Evolutionary conservation across 305 asterid genomes (phyloP), one percentile per base, ranked within the genome.

Genomic region (Fraxinus platypoda): DNA sequence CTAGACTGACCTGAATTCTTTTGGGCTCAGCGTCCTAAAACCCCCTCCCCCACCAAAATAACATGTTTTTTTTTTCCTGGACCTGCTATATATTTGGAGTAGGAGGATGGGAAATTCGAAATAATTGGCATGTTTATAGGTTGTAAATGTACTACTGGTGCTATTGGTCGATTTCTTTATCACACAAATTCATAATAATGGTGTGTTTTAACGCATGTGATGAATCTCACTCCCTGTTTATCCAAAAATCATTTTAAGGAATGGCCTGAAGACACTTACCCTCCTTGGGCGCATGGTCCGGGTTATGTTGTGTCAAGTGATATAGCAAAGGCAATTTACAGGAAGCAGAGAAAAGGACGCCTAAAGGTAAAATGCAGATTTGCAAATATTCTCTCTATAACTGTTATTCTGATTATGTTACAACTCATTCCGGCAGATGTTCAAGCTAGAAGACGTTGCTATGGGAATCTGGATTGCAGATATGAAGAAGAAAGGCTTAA

Each of bases 211-310:
- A 7, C 43, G 74, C 73, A 35, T 64, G 64, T 8, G 35, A 38
- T 25, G 43, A 72, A 80, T 88, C 86, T 84, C 35, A 82, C 81
- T 57, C 62, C 25, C 57, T 26, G 23, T 46, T 37, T 31, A 12
- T 79, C 75, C 26, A 68, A 74, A 80, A 74, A 81, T 75, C 78
- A 74, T 31, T 43, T 86, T 41, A 52, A 94, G 99, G 99, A 96
- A 89, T 96, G 98, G 98, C 90, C 92, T 54, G 93, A 91, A 13
- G 97, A 93, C 49, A 77, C 77, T 46, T 96, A 96, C 82, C 99
- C 99, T 79, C 98, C 98, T 59, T 96, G 94, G 94, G 99, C 98
- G n/a, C 96, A 92, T 80, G 99, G 98, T 84, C 99, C 98, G 11
- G 98, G 99, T 46, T 96, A 96, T 74, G 93, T 89, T 2, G 93